phyloP scores from a whole-genome alignment of 2,329 filamentous ascomycete species.

The Claviceps lovelessii region DNA sequence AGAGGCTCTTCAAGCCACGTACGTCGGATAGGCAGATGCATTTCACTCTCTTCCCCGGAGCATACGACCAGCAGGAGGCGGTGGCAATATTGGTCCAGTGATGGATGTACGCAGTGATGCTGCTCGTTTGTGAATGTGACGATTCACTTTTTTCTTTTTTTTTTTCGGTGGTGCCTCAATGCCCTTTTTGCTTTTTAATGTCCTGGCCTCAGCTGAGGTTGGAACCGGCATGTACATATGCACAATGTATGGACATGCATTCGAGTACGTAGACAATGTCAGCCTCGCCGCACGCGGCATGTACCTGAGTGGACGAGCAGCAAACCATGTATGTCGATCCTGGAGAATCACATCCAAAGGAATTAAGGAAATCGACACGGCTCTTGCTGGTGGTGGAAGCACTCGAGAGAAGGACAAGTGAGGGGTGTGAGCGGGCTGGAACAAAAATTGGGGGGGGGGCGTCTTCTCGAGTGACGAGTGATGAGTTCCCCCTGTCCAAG shows the following conservation, averaged over 20 bases:
- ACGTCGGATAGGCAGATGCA: neutral
- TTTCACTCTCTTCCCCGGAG: neutral
- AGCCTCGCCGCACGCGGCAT: neutral
- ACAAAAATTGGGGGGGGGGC: neutral
- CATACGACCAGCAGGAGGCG: neutral
- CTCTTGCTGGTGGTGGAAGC: neutral
- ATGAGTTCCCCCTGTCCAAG: neutral
- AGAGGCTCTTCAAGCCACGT: neutral
- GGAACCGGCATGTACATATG: neutral
- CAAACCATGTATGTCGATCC: constrained; percentile 1
- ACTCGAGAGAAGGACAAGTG: neutral
- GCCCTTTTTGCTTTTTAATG: neutral
- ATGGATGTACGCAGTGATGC: neutral
- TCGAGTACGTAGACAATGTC: neutral
- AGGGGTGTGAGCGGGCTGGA: neutral
- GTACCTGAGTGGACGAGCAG: neutral
- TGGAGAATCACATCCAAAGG: neutral
- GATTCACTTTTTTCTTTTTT: too few species aligned
- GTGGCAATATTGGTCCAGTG: neutral
- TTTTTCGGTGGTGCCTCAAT: neutral
- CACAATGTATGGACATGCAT: neutral
- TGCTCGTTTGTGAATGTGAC: neutral
- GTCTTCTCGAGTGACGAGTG: neutral
- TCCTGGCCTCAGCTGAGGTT: neutral
- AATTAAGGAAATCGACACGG: neutral